Base-by-base conservation (phyloP, 768 basidiomycete genomes). In the Psilocybe cubensis region DNA sequence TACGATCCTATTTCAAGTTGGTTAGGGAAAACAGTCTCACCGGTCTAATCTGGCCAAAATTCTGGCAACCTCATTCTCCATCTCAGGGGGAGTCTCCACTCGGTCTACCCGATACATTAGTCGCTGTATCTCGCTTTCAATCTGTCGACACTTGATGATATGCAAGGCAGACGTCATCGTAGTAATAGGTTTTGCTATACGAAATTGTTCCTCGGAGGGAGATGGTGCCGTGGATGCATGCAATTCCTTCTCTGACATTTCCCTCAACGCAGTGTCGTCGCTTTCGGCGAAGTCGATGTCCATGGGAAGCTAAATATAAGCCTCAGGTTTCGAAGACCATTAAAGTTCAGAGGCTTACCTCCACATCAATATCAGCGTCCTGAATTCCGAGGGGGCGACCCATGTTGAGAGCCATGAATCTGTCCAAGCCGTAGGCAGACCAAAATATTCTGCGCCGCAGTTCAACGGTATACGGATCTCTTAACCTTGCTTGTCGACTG, bases 321-420 rank as follows among this genome's bases (percentile, higher is more conserved):
- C 10, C 17, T 38, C 12, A 55, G 44, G 14, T n/a, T 9, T 11
- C 28, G 7, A 35, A 31, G 14, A 35, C 14, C 33, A 23, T 17
- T 5, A 21, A 47, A 23, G n/a, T 35, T 10, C 18, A 31, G 4
- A 29, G 7, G 33, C 28, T n/a, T 25, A 56, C 54, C 54, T 56
- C 54, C 6, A 56, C 54, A 33, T 56, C 54, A 25, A 56, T 56
- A 20, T 56, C 54, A 2, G 54, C 46, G 31, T 56, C 54, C 27
- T 56, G 54, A 38, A 56, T 56, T 3, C 54, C 54, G 12, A 56
- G 54, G 25, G 54, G 54, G 4, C 54, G 43, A 25, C 54, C 54
- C 54, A 56, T 56, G 21, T 45, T 56, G 27, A 56, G 46, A 21
- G 54, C 54, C 20, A 56, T 46, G 54, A 56, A 56, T 35, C 54